Evolutionary conservation across 106 monocot species (phyloP), one percentile per base, ranked within the genome.

Genomic region (Dioscorea zingiberensis): DNA sequence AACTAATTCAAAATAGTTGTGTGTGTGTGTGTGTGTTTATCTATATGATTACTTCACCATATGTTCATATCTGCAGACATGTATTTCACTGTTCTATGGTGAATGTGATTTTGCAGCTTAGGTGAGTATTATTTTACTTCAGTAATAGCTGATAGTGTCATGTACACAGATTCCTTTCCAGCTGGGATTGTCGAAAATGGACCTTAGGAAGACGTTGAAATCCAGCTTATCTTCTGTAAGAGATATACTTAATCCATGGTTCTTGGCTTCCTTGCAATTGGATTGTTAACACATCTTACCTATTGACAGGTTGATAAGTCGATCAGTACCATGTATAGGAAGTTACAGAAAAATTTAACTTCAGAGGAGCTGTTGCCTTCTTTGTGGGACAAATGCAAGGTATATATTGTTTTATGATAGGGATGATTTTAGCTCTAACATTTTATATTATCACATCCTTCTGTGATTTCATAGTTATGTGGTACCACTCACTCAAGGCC

Each of bases 381-480:
- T 27, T 76, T 98, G 62, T 98, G 97, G 97, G 88, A 92, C 63
- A 98, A 98, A 70, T 98, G 97, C 89, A 92, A 98, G 88, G 97
- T 93, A 71, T 63, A 44, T 44, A 64, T 55, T 48, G 46, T n/a
- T n/a, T n/a, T n/a, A n/a, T n/a, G n/a, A n/a, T n/a, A n/a, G n/a
- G n/a, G n/a, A n/a, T n/a, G n/a, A n/a, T n/a, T n/a, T n/a, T n/a
- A n/a, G n/a, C n/a, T n/a, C n/a, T n/a, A n/a, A 30, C 7, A 7
- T 3, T 2, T 30, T 30, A 30, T 30, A 7, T 30, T 30, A 30
- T 30, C 7, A 30, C 7, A 7, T 30, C 30, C 30, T 30, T 7
- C 30, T 30, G 30, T 30, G 30, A 6, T 38, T 38, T 38, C 38
- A 8, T 38, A 6, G 6, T 38, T 38, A 10, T 38, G 6, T 38